Evolutionary conservation across 2,329 filamentous ascomycete species (phyloP).

Genomic region (Aotearoamyces nothofagi): DNA sequence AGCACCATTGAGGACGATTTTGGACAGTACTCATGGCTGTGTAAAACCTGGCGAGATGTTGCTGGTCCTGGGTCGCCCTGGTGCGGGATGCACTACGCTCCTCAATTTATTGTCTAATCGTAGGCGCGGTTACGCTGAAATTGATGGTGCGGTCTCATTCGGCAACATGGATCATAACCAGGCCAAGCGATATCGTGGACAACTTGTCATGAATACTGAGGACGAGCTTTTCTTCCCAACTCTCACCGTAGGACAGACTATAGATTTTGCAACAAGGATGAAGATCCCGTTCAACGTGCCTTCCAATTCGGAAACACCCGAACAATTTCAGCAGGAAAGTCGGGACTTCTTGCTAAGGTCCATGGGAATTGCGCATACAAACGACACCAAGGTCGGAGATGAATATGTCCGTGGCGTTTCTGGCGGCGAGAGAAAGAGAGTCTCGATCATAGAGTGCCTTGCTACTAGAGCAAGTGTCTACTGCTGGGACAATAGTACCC

Average conservation of each 20-base stretch:
- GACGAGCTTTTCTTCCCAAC: conserved; percentile 35
- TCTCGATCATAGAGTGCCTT: conserved; percentile 37
- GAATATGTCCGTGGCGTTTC: conserved; percentile 46
- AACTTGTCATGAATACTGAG: conserved; percentile 40
- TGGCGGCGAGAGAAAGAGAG: conserved; percentile 45
- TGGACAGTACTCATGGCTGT: conserved; percentile 50
- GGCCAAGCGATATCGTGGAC: conserved; percentile 32
- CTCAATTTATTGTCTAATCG: conserved; percentile 55
- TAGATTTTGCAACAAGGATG: conserved; percentile 38
- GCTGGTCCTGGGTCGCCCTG: conserved; percentile 52
- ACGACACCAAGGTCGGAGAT: conserved; percentile 37
- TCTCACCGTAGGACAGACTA: conserved; percentile 33
- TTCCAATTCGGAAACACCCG: conserved; percentile 23
- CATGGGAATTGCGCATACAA: conserved; percentile 34
- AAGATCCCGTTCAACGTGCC: conserved; percentile 37
- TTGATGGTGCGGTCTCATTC: conserved; percentile 43
- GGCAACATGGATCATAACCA: conserved; percentile 28
- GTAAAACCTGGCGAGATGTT: conserved; percentile 62
- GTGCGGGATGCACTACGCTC: conserved; percentile 55
- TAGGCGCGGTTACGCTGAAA: conserved; percentile 39
- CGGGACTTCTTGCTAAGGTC: conserved; percentile 16
- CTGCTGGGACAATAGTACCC: conserved; percentile 54
- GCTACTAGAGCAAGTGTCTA: conserved; percentile 27
- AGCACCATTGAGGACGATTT: conserved; percentile 45
- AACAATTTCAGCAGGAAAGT: conserved; percentile 25